phyloP scores from a whole-genome alignment of 176 grass and related monocot species.

The Aegilops bicornis region DNA sequence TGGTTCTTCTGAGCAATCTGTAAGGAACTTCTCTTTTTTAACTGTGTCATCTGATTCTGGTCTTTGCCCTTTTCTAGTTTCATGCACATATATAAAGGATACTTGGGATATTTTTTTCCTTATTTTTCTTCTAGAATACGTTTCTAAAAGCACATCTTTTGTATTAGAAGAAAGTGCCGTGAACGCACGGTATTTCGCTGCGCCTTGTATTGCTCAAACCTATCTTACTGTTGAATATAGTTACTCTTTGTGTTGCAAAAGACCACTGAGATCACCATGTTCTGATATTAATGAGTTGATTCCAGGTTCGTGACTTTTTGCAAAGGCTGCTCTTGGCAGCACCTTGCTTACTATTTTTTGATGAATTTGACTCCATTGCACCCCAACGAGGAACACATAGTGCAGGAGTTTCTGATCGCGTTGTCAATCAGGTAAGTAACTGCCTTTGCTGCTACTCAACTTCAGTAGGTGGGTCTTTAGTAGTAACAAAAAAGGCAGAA shows the following conservation, averaged over 20 bases:
- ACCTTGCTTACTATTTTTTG: slow-evolving; percentile 93
- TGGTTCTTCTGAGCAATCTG: slow-evolving; percentile 93
- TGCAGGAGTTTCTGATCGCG: slow-evolving; percentile 91
- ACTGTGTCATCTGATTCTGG: neutral
- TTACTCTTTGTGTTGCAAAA: slow-evolving; percentile 25
- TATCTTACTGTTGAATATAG: slow-evolving; percentile 13
- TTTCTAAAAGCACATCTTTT: slow-evolving; percentile 5
- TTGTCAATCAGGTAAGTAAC: slow-evolving; percentile 90
- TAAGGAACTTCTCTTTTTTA: slow-evolving; percentile 44
- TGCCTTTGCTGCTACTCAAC: neutral
- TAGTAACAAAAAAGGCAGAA: neutral
- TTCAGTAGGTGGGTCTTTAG: neutral
- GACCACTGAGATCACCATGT: neutral
- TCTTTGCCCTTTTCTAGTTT: slow-evolving; percentile 20
- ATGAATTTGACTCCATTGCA: slow-evolving; percentile 95
- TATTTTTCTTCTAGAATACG: neutral
- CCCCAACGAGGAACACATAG: slow-evolving; percentile 88
- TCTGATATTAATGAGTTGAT: slow-evolving; percentile 40
- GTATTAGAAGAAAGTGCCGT: neutral
- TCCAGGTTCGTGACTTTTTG: slow-evolving; percentile 92
- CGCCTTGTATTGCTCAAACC: neutral
- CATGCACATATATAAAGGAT: slow-evolving; percentile 18
- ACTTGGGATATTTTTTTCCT: slow-evolving; percentile 3
- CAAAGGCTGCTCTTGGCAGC: slow-evolving; percentile 84
- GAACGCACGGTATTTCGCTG: slow-evolving; percentile 9